Evolutionary conservation across 2,329 filamentous ascomycete genomes (phyloP).

Genomic region (Hymenoscyphus occultus): DNA sequence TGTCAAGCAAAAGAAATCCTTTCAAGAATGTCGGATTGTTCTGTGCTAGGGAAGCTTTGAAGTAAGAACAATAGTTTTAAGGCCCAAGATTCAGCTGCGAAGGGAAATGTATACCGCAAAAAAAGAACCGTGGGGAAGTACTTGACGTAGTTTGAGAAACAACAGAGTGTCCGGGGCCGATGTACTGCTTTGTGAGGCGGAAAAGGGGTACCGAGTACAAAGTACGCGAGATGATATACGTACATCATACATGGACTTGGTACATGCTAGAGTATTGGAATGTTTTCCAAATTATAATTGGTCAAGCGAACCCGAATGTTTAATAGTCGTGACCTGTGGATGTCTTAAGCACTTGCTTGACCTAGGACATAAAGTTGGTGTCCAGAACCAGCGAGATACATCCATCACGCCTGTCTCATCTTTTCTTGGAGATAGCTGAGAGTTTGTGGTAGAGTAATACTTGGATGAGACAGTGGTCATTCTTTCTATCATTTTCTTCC

Average conservation of each 20-base stretch:
- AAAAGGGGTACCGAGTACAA: not conserved
- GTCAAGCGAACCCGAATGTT: not conserved
- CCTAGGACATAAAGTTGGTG: not conserved
- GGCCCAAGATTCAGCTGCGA: too few relatives aligned
- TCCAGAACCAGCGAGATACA: not conserved
- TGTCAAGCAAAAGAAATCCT: too few relatives aligned
- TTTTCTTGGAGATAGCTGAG: not conserved
- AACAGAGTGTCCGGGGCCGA: too few relatives aligned
- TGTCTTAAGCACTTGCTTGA: not conserved
- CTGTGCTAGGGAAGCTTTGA: too few relatives aligned
- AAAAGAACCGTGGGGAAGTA: too few relatives aligned
- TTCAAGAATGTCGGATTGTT: too few relatives aligned
- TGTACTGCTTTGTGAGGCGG: not conserved
- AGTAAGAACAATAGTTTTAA: too few relatives aligned
- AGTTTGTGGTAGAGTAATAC: not conserved
- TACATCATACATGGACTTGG: not conserved
- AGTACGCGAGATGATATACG: not conserved
- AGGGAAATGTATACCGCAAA: too few relatives aligned
- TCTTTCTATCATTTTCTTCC: not conserved
- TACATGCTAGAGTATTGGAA: not conserved
- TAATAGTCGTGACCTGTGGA: not conserved
- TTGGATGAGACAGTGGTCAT: not conserved
- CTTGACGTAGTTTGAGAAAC: too few relatives aligned
- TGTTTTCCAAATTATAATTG: not conserved
- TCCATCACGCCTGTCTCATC: not conserved